Evolutionary conservation across 2,329 filamentous ascomycete genomes (phyloP), one percentile per base, ranked within the genome.

Genomic region (Penicillium sp.): DNA sequence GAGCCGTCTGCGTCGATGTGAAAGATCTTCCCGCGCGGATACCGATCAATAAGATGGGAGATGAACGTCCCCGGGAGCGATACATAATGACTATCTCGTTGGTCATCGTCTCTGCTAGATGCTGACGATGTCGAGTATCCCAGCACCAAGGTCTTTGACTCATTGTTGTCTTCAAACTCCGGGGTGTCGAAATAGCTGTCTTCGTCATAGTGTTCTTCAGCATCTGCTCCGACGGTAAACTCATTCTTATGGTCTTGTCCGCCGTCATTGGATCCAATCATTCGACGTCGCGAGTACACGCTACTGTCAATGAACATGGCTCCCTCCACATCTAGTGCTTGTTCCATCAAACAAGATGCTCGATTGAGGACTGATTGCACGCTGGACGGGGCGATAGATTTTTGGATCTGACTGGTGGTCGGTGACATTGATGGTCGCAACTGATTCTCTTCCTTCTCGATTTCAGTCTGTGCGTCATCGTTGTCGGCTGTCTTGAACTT

Each of bases 21-120:
- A 22, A 54, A 54, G 15, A 54, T 54, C 12, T 50, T 52, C 0
- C 50, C 50, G 2, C 39, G 36, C 0, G 48, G 50, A 14, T 50
- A 52, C 13, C 39, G 41, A 9, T 52, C 45, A 9, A 54, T 47
- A 1, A 54, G 43, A 39, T 42, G 40, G 11, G 25, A 42, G 12
- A 54, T 17, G 16, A 50, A 50, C 1, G 23, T 16, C 5, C 45
- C 50, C 1, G 47, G 41, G 4, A 51, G 27, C 9, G 48, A 44
- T 1, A 44, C 26, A 32, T 48, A 48, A 12, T 47, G 40, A 6
- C 40, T 43, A 0, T 35, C 37, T 14, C 30, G 30, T 6, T 42
- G 18, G 26, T 29, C 35, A 12, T 37, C 23, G 5, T 39, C 34
- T 22, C 25, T 28, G 7, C 38, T 37, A 2, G 37, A 48, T 3